Evolutionary conservation across 2,329 filamentous ascomycete species (phyloP).

Genomic region (Chrysosporium queenslandicum): DNA sequence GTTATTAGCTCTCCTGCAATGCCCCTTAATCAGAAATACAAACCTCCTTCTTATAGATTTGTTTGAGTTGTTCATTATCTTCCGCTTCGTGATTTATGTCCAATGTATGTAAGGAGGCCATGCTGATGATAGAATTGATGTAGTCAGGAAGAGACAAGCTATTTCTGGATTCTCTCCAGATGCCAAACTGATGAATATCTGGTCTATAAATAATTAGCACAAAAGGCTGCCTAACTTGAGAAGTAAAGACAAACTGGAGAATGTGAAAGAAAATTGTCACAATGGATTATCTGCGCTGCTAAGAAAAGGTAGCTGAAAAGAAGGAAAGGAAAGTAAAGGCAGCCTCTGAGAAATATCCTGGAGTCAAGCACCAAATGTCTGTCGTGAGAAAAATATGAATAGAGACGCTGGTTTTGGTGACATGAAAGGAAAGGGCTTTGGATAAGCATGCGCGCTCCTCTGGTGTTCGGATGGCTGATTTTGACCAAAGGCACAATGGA

Average conservation of each 20-base stretch:
- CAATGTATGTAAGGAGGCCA: background rate
- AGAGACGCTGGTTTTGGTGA: background rate
- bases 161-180: background rate
- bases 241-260: background rate
- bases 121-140: background rate
- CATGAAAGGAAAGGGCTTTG: background rate
- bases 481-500: conserved; percentile 38
- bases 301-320: background rate
- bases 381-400: background rate
- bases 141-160: background rate
- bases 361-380: background rate
- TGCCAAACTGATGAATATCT: background rate
- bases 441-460: too few species aligned
- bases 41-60: background rate
- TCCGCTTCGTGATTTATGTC: background rate
- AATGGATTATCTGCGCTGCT: background rate
- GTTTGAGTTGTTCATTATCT: background rate
- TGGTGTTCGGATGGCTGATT: conserved; percentile 39
- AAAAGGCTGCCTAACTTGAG: background rate
- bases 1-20: background rate
- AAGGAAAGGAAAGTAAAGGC: background rate
- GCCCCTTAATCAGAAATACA: background rate
- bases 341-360: background rate
- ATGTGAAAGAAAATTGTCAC: background rate
- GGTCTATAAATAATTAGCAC: background rate